Evolutionary conservation across 495 filamentous ascomycete genomes (phyloP).

Genomic region (Tuber magnatum): DNA sequence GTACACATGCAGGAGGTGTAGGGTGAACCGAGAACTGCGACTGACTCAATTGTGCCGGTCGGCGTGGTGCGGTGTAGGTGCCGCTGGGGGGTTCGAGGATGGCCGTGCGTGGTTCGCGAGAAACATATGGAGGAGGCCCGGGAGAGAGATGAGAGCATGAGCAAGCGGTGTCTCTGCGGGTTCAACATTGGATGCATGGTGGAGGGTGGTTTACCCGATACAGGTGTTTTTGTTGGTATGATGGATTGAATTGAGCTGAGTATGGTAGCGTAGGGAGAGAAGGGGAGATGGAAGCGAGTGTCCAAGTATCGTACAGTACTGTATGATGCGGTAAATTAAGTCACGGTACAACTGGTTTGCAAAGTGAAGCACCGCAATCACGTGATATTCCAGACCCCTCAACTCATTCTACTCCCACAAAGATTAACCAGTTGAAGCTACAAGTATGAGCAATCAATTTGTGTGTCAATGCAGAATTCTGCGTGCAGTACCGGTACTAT

Average conservation of each 20-base stretch:
- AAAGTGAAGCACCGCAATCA: neutral
- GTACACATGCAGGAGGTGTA: constrained; percentile 6
- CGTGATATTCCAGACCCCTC: neutral
- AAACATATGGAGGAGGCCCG: neutral
- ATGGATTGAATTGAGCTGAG: neutral
- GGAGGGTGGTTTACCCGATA: neutral
- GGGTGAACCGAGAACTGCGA: constrained; percentile 39
- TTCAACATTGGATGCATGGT: neutral
- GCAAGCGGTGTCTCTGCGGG: neutral
- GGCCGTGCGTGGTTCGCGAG: neutral
- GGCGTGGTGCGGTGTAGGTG: neutral
- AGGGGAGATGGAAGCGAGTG: neutral
- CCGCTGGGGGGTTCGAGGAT: neutral
- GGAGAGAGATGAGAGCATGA: neutral
- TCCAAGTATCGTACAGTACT: too few species aligned
- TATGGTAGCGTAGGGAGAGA: neutral
- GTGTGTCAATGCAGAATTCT: neutral
- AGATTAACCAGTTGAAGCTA: neutral
- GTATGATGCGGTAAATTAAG: too few species aligned
- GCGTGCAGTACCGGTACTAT: neutral
- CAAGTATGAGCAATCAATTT: neutral
- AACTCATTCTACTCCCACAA: neutral
- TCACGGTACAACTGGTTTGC: neutral
- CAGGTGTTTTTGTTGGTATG: neutral
- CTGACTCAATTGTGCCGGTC: constrained; percentile 28